Conservation (phyloP, 768 basidiomycete species). For the Calocybe gangraenosa region DNA sequence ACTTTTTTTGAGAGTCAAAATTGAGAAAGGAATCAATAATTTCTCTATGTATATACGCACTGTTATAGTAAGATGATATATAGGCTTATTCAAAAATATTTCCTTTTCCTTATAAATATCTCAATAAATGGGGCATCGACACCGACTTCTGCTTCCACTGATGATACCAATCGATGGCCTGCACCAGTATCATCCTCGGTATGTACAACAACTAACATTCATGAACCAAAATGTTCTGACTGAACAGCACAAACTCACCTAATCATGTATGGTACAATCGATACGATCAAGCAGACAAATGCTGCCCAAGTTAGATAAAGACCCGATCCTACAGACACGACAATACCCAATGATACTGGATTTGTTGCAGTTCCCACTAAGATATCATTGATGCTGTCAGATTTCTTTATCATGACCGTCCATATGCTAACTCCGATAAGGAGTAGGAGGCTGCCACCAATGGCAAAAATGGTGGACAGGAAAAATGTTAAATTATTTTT, state of each 20-base stretch:
- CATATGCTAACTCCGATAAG: constrained; percentile 72
- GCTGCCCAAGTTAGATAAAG: constrained; percentile 72
- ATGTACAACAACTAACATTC: constrained; percentile 67
- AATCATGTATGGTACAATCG: constrained; percentile 72
- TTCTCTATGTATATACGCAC: no score
- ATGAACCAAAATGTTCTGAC: neutral
- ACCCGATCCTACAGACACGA: constrained; percentile 56
- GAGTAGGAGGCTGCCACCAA: constrained; percentile 56
- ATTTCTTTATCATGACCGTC: constrained; percentile 70
- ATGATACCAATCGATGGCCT: constrained; percentile 12
- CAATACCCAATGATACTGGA: constrained; percentile 53
- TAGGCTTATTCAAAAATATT: neutral
- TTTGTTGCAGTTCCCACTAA: constrained; percentile 31
- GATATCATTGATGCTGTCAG: constrained; percentile 52
- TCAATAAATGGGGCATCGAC: neutral
- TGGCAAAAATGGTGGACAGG: constrained; percentile 58
- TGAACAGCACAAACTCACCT: constrained; percentile 45
- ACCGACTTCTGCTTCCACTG: no score
- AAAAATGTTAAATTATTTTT: constrained; percentile 66
- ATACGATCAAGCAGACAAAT: constrained; percentile 60
- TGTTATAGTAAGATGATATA: neutral
- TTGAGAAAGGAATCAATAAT: no score
- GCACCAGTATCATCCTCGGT: constrained; percentile 51
- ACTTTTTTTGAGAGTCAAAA: no score
- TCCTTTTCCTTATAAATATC: neutral